Evolutionary conservation across 2,329 filamentous ascomycete genomes (phyloP).

Genomic region (Hysterium pulicare): DNA sequence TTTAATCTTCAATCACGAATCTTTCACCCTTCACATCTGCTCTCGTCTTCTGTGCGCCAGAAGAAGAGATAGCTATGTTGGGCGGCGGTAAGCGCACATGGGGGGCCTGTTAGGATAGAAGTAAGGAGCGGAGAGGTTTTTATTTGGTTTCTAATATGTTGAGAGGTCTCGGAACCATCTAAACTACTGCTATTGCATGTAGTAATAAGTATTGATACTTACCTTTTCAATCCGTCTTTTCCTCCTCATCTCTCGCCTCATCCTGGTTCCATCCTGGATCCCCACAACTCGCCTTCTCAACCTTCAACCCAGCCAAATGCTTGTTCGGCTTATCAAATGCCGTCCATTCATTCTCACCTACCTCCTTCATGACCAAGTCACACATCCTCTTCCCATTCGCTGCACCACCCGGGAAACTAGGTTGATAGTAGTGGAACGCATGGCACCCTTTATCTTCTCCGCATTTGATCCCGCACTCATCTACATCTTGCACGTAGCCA

Average conservation of each 20-base stretch:
- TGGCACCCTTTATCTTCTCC: slow-evolving; percentile 5
- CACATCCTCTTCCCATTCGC: slow-evolving; percentile 7
- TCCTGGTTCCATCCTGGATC: background rate
- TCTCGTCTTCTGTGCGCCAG: no score
- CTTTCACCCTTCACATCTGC: no score
- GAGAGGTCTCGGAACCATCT: no score
- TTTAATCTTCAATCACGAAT: no score
- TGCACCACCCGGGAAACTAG: slow-evolving; percentile 5
- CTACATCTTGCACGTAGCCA: background rate
- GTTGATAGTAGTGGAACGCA: slow-evolving; percentile 9
- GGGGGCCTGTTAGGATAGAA: no score
- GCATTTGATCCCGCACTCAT: slow-evolving; percentile 7
- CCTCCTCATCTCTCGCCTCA: background rate
- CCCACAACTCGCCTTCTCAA: background rate
- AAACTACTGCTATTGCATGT: no score
- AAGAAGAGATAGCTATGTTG: no score
- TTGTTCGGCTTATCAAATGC: slow-evolving; percentile 1
- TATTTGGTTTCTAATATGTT: no score
- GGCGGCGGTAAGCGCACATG: no score
- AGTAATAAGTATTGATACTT: background rate
- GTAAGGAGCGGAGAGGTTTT: no score
- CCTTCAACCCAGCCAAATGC: background rate
- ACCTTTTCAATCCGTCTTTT: background rate
- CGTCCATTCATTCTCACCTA: slow-evolving; percentile 4
- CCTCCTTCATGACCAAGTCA: slow-evolving; percentile 6